Evolutionary conservation across 192 early-diverging fungal species (phyloP), one percentile per base, ranked within the genome.

Genomic region (Gryganskiella cystojenkinii): DNA sequence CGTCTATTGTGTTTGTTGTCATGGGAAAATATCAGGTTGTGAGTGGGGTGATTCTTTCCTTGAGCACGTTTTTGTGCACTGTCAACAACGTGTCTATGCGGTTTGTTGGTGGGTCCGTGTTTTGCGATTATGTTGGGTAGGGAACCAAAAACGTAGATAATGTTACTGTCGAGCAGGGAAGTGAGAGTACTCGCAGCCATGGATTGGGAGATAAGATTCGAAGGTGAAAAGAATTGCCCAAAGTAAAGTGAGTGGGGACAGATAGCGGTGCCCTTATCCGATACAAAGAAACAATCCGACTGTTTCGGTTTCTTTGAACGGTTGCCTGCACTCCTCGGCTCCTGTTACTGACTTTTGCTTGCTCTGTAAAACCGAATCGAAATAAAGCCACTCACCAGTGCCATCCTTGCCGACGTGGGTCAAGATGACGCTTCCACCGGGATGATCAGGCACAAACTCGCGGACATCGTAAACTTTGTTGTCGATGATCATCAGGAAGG

Each of bases 401-500:
- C 82, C 85, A 67, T 95, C 93, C 69, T 89, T 90, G 57, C 92
- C 92, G 17, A 93, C 52, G 67, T 92, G 91, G 13, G 92, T 92
- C 64, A 92, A 75, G 53, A 93, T 85, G 3, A 93, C 92, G 22
- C 71, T 80, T 61, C 92, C 92, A 64, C 94, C 94, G 53, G 94
- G 94, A 74, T 95, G 94, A 63, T 89, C 90, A 55, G 67, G 64
- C 19, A 90, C 64, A 71, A 95, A 94, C 31, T 91, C 91, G n/a
- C 85, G 82, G 33, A 95, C 76, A 84, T 95, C 91, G 66, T 94
- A 94, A 2, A 95, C 86, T 64, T 94, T 94, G 80, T 89, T 86
- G 70, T 93, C 85, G 80, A 94, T 91, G 49, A 92, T 86, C 50
- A 91, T 85, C 60, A 85, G 85, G 52, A 84, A 83, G 25, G 80